Percentiles rank a stretch among this genome's conserved stretches.
Conservation (phyloP, 1,139 yeast genomes). For the Meyerozyma athensensis region DNA sequence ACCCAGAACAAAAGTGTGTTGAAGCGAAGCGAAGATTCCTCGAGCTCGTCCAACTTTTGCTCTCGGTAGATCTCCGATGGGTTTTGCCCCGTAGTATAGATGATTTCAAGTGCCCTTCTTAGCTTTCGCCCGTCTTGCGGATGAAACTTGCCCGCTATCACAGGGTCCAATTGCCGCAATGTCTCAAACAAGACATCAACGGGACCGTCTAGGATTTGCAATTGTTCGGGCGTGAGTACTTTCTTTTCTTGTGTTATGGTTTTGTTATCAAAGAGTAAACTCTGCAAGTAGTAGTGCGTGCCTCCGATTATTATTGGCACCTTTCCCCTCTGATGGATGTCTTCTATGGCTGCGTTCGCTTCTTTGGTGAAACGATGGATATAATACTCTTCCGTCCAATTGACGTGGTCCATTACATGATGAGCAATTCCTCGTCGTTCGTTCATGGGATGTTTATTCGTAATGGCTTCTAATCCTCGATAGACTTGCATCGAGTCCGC, state of each 20-base stretch:
- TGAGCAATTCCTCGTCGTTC: conserved; percentile 76
- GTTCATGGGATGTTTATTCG: conserved; percentile 83
- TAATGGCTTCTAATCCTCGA: conserved; percentile 63
- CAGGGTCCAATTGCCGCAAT: conserved; percentile 59
- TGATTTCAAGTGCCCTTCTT: conserved; percentile 77
- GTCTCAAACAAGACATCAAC: conserved; percentile 45
- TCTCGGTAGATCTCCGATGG: conserved; percentile 68
- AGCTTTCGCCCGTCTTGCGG: conserved; percentile 84
- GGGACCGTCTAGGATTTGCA: conserved; percentile 51
- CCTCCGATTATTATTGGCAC: conserved; percentile 93
- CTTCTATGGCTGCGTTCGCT: conserved; percentile 54
- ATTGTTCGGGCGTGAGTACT: conserved; percentile 38
- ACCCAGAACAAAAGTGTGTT: conserved; percentile 80
- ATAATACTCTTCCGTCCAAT: conserved; percentile 77
- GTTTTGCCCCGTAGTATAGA: conserved; percentile 55
- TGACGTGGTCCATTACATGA: conserved; percentile 80
- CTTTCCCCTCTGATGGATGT: conserved; percentile 66
- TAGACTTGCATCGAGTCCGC: conserved; percentile 98
- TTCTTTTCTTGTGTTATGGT: conserved; percentile 35
- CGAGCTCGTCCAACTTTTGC: conserved; percentile 47
- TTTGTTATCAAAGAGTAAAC: conserved; percentile 66
- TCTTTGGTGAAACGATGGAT: conserved; percentile 79
- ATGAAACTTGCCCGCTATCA: conserved; percentile 76
- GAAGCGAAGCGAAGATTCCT: conserved; percentile 50
- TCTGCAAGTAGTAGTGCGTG: conserved; percentile 86